These are phyloP conservation scores for Pisolithus marmoratus DNA, from an alignment of 768 basidiomycete genomes.

Conservation along the genomic window DNA sequence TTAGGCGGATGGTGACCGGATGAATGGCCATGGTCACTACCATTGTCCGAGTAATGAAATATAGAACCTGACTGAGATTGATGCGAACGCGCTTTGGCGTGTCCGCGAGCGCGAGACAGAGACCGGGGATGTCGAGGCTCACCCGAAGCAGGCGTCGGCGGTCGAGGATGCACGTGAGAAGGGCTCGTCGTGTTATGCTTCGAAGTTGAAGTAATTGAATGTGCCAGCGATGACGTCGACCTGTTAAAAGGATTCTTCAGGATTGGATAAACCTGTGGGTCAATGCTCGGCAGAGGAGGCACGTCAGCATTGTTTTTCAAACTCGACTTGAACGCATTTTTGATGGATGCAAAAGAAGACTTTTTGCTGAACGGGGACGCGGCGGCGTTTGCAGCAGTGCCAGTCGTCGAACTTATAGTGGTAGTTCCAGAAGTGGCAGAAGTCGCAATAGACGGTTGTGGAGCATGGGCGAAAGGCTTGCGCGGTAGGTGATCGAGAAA, in stretches of 20 bases:
- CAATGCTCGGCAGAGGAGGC: slow-evolving; percentile 72
- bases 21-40: slow-evolving; percentile 59
- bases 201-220: slow-evolving; percentile 35
- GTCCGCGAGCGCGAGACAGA: slow-evolving; percentile 47
- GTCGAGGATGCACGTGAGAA: slow-evolving; percentile 38
- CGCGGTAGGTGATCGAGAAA: slow-evolving; percentile 52
- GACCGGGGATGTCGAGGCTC: slow-evolving; percentile 31
- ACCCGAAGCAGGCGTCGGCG: slow-evolving; percentile 54
- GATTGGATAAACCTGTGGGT: slow-evolving; percentile 58
- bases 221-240: slow-evolving; percentile 68
- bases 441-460: slow-evolving; percentile 65
- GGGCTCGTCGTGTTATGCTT: slow-evolving; percentile 44
- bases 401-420: slow-evolving; percentile 7
- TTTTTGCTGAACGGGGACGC: slow-evolving; percentile 68
- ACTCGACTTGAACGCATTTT: slow-evolving; percentile 75
- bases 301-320: slow-evolving; percentile 50
- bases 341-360: slow-evolving; percentile 78
- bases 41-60: slow-evolving; percentile 63
- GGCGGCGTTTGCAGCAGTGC: too few species aligned
- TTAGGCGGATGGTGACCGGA: slow-evolving; percentile 22
- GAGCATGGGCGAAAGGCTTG: slow-evolving; percentile 61
- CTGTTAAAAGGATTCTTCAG: slow-evolving; percentile 81
- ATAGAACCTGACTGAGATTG: slow-evolving; percentile 76
- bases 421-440: slow-evolving; percentile 24
- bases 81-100: slow-evolving; percentile 61